phyloP scores from a whole-genome alignment of 208 protist genomes.

The Acanthamoeba healyi region DNA sequence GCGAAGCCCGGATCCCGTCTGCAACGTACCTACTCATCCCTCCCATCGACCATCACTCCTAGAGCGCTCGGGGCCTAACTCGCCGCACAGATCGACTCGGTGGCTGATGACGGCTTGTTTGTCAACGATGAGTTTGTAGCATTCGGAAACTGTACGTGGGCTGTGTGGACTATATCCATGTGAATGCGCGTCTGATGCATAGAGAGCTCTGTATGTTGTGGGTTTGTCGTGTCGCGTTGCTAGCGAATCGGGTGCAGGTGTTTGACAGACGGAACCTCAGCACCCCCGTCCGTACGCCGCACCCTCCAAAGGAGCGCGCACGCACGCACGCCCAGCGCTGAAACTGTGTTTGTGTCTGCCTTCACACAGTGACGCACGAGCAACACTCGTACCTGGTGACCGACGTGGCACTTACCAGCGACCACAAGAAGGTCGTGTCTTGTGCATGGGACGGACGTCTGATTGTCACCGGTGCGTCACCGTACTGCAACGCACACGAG shows the following conservation, averaged over 20 bases:
- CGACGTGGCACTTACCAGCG: not conserved
- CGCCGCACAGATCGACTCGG: not conserved
- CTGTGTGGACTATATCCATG: no score
- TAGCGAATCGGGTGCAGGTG: no score
- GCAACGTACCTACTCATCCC: no score
- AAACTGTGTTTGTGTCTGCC: not conserved
- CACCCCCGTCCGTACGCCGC: not conserved
- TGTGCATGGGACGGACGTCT: slow-evolving; percentile 6
- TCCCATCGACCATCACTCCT: no score
- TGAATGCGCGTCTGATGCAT: no score
- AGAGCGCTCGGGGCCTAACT: no score
- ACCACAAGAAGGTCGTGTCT: not conserved
- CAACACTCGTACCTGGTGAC: not conserved
- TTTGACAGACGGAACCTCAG: not conserved
- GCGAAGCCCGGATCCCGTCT: not conserved
- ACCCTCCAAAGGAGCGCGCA: not conserved
- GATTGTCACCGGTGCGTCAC: not conserved
- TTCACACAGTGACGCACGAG: not conserved
- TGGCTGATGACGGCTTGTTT: not conserved
- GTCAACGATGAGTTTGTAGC: not conserved
- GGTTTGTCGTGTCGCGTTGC: no score
- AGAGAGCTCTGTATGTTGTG: no score
- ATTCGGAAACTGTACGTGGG: not conserved
- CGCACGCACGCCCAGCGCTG: no score
- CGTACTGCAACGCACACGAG: not conserved